Evolutionary conservation across 2,329 filamentous ascomycete species (phyloP).

Genomic region (Clarireedia sp.): DNA sequence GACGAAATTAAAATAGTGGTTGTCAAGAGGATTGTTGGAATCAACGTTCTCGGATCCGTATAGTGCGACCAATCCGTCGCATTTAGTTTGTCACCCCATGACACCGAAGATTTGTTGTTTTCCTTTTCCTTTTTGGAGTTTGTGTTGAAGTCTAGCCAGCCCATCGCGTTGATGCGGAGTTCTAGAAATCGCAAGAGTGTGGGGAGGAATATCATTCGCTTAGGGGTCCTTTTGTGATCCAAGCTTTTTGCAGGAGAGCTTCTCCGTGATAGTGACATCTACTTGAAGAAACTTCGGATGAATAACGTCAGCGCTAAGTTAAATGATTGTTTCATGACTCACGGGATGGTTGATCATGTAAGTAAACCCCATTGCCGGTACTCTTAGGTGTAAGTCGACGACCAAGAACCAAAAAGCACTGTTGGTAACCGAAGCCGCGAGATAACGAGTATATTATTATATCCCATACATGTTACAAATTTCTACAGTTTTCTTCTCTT

Average conservation of each 20-base stretch:
- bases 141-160: constrained; percentile 41
- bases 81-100: constrained; percentile 38
- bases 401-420: too few relatives aligned
- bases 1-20: constrained; percentile 45
- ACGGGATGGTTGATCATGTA: neutral
- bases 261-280: neutral
- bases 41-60: constrained; percentile 45
- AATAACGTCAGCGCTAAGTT: neutral
- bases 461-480: neutral
- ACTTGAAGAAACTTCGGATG: neutral
- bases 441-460: neutral
- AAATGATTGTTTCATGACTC: neutral
- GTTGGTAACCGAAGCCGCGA: too few relatives aligned
- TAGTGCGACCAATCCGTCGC: constrained; percentile 46
- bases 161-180: constrained; percentile 31
- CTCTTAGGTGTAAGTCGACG: neutral
- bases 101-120: constrained; percentile 30
- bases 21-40: constrained; percentile 47
- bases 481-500: constrained; percentile 21
- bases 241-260: neutral
- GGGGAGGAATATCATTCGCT: neutral
- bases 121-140: constrained; percentile 20
- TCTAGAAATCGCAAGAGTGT: neutral
- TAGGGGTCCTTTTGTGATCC: constrained; percentile 4
- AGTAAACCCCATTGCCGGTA: neutral